Evolutionary conservation across 169 alveolate species (phyloP).

Genomic region (Miamiensis avidus): DNA sequence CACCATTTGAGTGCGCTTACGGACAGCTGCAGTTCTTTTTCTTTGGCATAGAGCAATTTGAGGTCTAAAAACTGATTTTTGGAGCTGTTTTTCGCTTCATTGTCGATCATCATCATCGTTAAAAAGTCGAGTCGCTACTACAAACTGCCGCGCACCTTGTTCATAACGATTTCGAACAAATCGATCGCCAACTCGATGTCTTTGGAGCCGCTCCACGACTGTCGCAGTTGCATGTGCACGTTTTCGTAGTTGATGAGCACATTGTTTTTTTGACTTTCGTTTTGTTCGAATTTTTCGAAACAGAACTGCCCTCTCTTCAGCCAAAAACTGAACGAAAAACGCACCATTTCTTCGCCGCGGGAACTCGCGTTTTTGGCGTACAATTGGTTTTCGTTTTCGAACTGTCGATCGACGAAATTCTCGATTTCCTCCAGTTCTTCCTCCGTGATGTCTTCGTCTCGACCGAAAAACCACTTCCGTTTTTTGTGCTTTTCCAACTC

Average conservation of each 20-base stretch:
- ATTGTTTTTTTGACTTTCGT: not conserved
- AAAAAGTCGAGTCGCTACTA: no score
- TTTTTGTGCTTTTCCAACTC: not conserved
- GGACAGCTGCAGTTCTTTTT: not conserved
- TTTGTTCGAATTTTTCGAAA: not conserved
- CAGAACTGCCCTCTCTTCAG: not conserved
- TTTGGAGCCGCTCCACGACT: not conserved
- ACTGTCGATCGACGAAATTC: not conserved
- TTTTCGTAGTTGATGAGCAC: not conserved
- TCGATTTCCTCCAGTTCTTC: not conserved
- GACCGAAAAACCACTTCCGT: not conserved
- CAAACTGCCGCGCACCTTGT: no score
- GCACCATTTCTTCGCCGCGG: not conserved
- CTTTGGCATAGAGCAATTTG: not conserved
- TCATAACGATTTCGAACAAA: no score
- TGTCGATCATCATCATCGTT: not conserved
- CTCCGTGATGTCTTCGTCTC: not conserved
- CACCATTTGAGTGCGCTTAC: not conserved
- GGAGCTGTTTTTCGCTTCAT: not conserved
- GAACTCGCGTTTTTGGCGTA: not conserved
- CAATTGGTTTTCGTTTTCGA: no score
- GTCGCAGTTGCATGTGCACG: not conserved
- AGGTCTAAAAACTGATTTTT: not conserved
- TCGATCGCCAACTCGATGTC: not conserved
- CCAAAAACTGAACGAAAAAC: not conserved